phyloP scores from a whole-genome alignment of 2,329 filamentous ascomycete species.

The Xylariomycetidae sp. region DNA sequence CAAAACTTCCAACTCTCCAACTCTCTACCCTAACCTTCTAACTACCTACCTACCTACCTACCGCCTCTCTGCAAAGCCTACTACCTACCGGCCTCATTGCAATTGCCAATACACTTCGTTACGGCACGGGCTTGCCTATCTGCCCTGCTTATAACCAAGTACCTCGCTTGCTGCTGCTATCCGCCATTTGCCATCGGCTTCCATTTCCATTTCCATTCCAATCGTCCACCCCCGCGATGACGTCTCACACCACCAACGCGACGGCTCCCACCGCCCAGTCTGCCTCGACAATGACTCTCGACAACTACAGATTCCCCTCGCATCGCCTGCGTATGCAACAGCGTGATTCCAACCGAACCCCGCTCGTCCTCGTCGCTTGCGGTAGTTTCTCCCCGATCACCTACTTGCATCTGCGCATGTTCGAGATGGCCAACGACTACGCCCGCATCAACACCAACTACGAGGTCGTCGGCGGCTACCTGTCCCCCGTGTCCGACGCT shows the following conservation, averaged over 20 bases:
- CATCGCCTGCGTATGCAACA: conserved; percentile 52
- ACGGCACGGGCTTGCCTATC: too few relatives aligned
- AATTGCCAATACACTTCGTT: too few relatives aligned
- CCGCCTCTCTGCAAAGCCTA: too few relatives aligned
- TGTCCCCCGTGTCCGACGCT: conserved; percentile 58
- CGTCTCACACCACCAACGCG: conserved; percentile 10
- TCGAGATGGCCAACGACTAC: conserved; percentile 69
- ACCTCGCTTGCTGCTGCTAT: too few relatives aligned
- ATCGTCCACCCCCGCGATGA: conserved; percentile 8
- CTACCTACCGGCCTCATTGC: too few relatives aligned
- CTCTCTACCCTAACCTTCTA: too few relatives aligned
- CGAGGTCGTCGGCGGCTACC: conserved; percentile 74
- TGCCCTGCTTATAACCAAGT: too few relatives aligned
- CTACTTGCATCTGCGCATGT: conserved; percentile 77
- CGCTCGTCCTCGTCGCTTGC: conserved; percentile 63
- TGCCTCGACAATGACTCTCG: conserved; percentile 26
- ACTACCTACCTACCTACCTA: too few relatives aligned
- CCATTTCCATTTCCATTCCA: neutral
- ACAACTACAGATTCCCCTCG: conserved; percentile 54
- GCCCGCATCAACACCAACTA: conserved; percentile 69
- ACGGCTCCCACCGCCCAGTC: conserved; percentile 6
- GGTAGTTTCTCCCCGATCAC: conserved; percentile 70
- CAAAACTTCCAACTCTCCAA: too few relatives aligned
- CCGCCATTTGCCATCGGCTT: too few relatives aligned
- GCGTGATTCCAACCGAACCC: conserved; percentile 49